Base-by-base conservation (phyloP, 352 stramenopile genomes). In the Pythium aristosporum region DNA sequence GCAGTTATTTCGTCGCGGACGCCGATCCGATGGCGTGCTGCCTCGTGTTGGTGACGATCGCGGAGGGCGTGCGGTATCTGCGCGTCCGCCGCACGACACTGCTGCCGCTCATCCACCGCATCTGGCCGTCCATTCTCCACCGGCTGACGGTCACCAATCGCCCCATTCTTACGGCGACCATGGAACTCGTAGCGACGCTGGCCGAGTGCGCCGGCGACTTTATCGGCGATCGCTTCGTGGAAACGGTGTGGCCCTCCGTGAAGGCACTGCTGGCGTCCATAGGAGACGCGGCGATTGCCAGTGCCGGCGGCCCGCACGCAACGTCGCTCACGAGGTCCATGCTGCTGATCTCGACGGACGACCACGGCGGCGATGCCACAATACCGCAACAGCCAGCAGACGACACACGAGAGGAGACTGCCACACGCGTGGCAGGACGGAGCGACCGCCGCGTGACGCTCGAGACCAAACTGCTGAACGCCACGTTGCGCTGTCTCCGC, bases 161-260 rank as follows among this genome's bases (percentile, higher is more conserved):
- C 11, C 77, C 82, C 36, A 91, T 94, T 56, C 36, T 92, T 23
- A 80, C 75, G 2, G 74, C 71, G 10, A 79, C 84, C 16, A 61
- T 92, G 15, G 66, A 65, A 16, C 68, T 92, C 3, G 51, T 96
- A 36, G 72, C 57, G 15, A 85, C 76, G 1, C 34, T 94, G 6
- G 76, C 80, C 20, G 54, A 74, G 54, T 68, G 75, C 61, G 85
- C 80, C 18, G 81, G 77, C 0, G 87, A 96, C 55, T 94, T 94
- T 57, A 82, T 96, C 39, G 85, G 76, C 30, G 82, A 92, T 48
- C 74, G 80, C 3, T 94, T 96, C 63, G 80, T 94, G 9, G 77
- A 94, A 61, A 81, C 73, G 4, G 74, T 91, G n/a, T 96, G 87
- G 87, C 85, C 87, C 34, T 48, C 71, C 8, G 59, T 92, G 15